Percentiles rank a stretch among this genome's conserved stretches.
phyloP scores from a whole-genome alignment of 768 basidiomycete genomes.

The Auricularia cornea region DNA sequence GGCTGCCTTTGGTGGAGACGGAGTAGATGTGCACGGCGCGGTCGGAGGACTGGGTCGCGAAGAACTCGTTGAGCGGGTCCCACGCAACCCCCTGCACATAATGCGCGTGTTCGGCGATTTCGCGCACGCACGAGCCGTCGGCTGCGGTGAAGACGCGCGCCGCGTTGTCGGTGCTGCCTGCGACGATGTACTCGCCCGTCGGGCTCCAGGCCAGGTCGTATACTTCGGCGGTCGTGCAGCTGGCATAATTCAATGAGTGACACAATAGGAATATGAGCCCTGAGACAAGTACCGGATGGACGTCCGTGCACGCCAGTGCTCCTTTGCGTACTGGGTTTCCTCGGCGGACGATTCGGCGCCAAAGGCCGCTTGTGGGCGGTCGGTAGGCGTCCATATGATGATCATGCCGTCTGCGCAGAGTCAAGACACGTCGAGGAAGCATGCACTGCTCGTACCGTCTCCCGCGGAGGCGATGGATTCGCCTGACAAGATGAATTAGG shows the following conservation, averaged over 20 bases:
- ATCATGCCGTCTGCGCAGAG: slow-evolving; percentile 79
- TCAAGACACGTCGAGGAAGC: slow-evolving; percentile 4
- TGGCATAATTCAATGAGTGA: slow-evolving; percentile 22
- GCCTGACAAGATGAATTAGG: slow-evolving; percentile 37
- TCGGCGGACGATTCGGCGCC: slow-evolving; percentile 75
- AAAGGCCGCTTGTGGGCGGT: slow-evolving; percentile 62
- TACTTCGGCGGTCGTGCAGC: slow-evolving; percentile 90
- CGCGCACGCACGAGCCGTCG: slow-evolving; percentile 79
- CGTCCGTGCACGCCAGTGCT: slow-evolving; percentile 86
- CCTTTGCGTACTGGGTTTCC: slow-evolving; percentile 83
- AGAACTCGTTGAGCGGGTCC: slow-evolving; percentile 96
- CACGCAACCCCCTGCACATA: slow-evolving; percentile 98
- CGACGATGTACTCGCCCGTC: slow-evolving; percentile 84
- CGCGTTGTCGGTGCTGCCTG: slow-evolving; percentile 95
- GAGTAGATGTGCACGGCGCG: slow-evolving; percentile 92
- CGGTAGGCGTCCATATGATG: slow-evolving; percentile 86
- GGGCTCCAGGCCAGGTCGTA: slow-evolving; percentile 99
- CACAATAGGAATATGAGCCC: neutral
- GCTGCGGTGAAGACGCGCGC: slow-evolving; percentile 72
- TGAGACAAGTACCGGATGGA: slow-evolving; percentile 59
- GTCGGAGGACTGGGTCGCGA: slow-evolving; percentile 95
- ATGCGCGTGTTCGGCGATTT: slow-evolving; percentile 90
- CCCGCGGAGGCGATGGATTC: slow-evolving; percentile 94
- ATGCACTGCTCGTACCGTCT: slow-evolving; percentile 57
- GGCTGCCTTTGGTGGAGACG: slow-evolving; percentile 69